Evolutionary conservation across 2,329 filamentous ascomycete genomes (phyloP).

Genomic region (Dothideomycetidae sp.): DNA sequence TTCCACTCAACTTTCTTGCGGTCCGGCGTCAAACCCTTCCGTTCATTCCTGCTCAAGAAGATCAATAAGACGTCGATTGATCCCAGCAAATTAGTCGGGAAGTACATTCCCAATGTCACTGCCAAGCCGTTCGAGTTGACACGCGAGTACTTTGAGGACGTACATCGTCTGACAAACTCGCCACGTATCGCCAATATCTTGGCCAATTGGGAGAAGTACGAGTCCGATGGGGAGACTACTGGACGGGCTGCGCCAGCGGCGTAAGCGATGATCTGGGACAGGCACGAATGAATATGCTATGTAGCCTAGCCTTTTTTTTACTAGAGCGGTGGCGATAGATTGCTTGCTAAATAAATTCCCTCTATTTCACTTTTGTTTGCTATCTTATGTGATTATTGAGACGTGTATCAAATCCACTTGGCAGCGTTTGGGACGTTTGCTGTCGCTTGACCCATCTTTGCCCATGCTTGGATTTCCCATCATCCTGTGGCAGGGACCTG

Average conservation of each 20-base stretch:
- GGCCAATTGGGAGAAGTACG: conserved; percentile 54
- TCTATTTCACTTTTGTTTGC: no score
- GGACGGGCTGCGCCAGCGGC: conserved; percentile 8
- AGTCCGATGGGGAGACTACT: conserved; percentile 22
- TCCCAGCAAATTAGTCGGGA: conserved; percentile 87
- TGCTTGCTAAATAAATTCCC: no score
- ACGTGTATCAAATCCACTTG: no score
- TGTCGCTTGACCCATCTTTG: no score
- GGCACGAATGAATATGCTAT: no score
- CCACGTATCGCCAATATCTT: conserved; percentile 63
- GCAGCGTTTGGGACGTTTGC: no score
- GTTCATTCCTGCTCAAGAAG: conserved; percentile 97
- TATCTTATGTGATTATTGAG: no score
- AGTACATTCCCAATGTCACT: conserved; percentile 98
- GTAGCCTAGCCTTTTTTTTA: no score
- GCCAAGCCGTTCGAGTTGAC: conserved; percentile 89
- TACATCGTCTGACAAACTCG: conserved; percentile 81
- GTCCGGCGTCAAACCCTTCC: conserved; percentile 97
- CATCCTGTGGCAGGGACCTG: no score
- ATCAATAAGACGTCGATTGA: conserved; percentile 99
- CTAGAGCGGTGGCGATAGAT: no score
- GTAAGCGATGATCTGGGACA: no score
- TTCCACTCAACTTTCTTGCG: conserved; percentile 99
- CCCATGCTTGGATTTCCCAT: no score
- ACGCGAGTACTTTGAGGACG: conserved; percentile 98